Evolutionary conservation across 148 eudicot species (phyloP), one percentile per base, ranked within the genome.

Genomic region (Chenopodium album): DNA sequence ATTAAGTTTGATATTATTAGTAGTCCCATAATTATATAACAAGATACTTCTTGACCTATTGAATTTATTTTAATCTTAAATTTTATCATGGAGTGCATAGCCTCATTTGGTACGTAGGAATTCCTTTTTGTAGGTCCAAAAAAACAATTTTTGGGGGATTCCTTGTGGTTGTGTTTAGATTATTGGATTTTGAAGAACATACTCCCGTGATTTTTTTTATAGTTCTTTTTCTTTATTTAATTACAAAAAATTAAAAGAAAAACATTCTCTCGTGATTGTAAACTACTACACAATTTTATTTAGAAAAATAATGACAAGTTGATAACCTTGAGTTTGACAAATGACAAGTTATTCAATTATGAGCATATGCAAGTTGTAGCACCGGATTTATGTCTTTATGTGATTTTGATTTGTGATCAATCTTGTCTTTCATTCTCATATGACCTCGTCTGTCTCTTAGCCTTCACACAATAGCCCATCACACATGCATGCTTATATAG

Each of bases 391-490:
- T 78, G 81, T 79, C 81, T 70, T 70, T 32, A 56, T 52, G 52
- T 79, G 75, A 79, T 79, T 70, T 67, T 79, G 34, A 78, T 78
- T 79, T 79, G 63, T 73, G 65, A 69, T 28, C 62, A 79, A 69
- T 50, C 41, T 26, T 78, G 63, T 67, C 65, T 17, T 34, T 46
- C 75, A n/a, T 60, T 7, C 26, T 76, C 69, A 11, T 76, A 76
- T 76, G 52, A 76, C 79, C 50, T 62, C 79, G 65, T 67, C 37
- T 76, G 46, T 54, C 16, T 46, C 20, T 75, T 31, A 50, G 67
- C 41, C 69, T 65, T 26, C 69, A 50, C 16, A 50, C 14, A 50
- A 50, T 50, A 11, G 8, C 32, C 0, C 69, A 59, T 59, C 44
- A 41, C 44, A 41, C 44, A 41, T 41, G 44, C 7, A 41, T 41